Evolutionary conservation across 2,329 filamentous ascomycete species (phyloP), one percentile per base, ranked within the genome.

Genomic region (Cladosporium sp.): DNA sequence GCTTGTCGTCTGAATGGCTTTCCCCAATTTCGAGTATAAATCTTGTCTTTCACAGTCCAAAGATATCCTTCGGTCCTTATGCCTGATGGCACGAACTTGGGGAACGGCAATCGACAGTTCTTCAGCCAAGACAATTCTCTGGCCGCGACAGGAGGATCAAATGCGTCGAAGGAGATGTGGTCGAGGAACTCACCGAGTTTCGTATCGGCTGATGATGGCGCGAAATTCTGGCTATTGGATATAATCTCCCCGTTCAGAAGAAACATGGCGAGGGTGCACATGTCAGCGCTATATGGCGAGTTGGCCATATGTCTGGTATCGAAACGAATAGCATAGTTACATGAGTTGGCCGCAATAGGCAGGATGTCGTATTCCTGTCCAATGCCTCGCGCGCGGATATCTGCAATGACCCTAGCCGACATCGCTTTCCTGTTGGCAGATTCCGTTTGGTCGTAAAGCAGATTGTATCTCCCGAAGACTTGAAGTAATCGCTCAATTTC

Each of bases 391-490:
- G 14, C n/a, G n/a, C 34, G 8, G 3, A 58, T 12, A 30, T 52
- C 55, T 17, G 45, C 37, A 19, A 52, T 11, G 3, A 58, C 20
- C 12, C 25, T 42, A 2, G 37, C 17, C 4, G 47, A 58, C 47
- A 58, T 51, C 15, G 17, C 12, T 34, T 25, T 38, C 15, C 14
- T 25, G 4, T 37, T 40, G 43, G 9, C 25, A 11, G 12, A 5
- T 1, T 1, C 5, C 15, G 25, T 15, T 3, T 11, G 1, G 3
- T 36, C 3, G 20, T 58, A 58, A 2, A 51, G 55, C 7, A 58
- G 11, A 9, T 45, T 51, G 55, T 51, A 58, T 37, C 37, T 59
- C 3, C 47, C 34, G 22, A 60, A n/a, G n/a, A n/a, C n/a, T n/a
- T n/a, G n/a, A n/a, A 60, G 2, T 6, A 36, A 2, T 59, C n/a